These are phyloP conservation scores for Colletotrichum lentis DNA, from an alignment of 2,329 filamentous ascomycete genomes.

Conservation along the genomic window DNA sequence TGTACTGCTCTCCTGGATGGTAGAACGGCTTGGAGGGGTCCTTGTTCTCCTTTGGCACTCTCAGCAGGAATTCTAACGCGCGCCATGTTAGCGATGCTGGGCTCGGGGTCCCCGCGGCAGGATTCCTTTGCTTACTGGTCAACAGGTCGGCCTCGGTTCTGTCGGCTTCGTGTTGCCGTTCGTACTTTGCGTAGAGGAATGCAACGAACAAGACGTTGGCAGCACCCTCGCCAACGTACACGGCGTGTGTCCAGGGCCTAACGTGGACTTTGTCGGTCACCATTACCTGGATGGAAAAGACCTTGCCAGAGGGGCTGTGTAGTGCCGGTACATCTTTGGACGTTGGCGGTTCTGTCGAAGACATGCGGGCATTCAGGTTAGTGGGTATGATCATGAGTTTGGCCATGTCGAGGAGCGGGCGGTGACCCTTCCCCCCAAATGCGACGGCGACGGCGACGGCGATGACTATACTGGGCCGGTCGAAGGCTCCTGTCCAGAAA, in stretches of 20 bases:
- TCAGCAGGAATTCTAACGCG: constrained; percentile 43
- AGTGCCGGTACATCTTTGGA: constrained; percentile 4
- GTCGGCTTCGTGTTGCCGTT: neutral
- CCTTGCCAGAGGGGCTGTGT: constrained; percentile 13
- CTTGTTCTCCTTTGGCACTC: constrained; percentile 50
- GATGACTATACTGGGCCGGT: neutral
- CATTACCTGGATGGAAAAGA: constrained; percentile 6
- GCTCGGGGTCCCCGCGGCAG: neutral
- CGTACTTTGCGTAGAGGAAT: neutral
- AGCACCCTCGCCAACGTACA: constrained; percentile 71
- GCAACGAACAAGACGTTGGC: constrained; percentile 76
- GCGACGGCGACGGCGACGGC: neutral
- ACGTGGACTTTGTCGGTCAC: constrained; percentile 18
- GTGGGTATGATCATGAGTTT: constrained; percentile 6
- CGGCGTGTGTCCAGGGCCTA: constrained; percentile 38
- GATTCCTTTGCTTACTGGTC: constrained; percentile 1
- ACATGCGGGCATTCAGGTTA: neutral
- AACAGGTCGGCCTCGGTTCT: constrained; percentile 16
- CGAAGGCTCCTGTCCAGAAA: neutral
- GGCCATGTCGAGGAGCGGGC: constrained; percentile 2
- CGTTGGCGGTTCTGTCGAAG: neutral
- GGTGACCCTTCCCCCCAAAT: neutral
- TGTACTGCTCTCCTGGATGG: constrained; percentile 50
- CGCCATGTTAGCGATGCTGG: constrained; percentile 41
- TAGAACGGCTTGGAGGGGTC: constrained; percentile 47